Evolutionary conservation across 2,329 filamentous ascomycete genomes (phyloP).

Genomic region (Pleomassaria siparia): DNA sequence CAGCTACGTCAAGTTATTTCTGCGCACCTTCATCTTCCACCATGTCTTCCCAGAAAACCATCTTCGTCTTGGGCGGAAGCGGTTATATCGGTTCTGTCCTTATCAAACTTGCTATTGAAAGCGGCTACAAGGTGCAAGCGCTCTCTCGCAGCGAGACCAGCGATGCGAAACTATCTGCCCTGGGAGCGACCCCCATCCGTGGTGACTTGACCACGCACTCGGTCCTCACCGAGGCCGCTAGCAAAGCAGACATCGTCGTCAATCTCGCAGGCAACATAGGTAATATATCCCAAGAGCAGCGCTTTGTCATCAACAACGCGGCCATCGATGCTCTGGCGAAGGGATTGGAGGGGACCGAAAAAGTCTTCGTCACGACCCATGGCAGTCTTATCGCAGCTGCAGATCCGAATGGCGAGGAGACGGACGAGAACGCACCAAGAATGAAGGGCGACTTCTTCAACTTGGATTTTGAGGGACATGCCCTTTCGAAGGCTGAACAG

Average conservation of each 20-base stretch:
- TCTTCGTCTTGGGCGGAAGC: conserved; percentile 28
- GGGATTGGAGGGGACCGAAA: conserved; percentile 37
- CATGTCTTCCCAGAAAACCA: conserved; percentile 3
- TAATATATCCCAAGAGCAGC: conserved; percentile 8
- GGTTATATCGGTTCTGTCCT: conserved; percentile 29
- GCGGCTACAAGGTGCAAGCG: conserved; percentile 46
- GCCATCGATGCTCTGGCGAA: conserved; percentile 45
- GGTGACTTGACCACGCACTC: conserved; percentile 46
- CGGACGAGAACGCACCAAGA: conserved; percentile 22
- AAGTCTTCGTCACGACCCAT: conserved; percentile 42
- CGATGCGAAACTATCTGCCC: conserved; percentile 39
- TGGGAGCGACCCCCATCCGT: conserved; percentile 45
- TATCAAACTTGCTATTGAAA: conserved; percentile 37
- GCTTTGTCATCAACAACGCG: conserved; percentile 36
- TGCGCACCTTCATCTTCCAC: background rate
- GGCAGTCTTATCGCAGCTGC: conserved; percentile 32
- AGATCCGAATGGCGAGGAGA: conserved; percentile 33
- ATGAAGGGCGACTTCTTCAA: conserved; percentile 21
- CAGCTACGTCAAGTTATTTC: too few species aligned
- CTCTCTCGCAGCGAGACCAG: conserved; percentile 44
- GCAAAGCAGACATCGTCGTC: conserved; percentile 48
- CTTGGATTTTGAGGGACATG: conserved; percentile 29
- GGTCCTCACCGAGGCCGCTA: conserved; percentile 42
- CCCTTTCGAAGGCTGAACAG: conserved; percentile 25
- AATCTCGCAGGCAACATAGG: conserved; percentile 23